These are phyloP conservation scores for Trichoderma harzianum DNA, from an alignment of 2,329 filamentous ascomycete genomes.

Conservation along the genomic window DNA sequence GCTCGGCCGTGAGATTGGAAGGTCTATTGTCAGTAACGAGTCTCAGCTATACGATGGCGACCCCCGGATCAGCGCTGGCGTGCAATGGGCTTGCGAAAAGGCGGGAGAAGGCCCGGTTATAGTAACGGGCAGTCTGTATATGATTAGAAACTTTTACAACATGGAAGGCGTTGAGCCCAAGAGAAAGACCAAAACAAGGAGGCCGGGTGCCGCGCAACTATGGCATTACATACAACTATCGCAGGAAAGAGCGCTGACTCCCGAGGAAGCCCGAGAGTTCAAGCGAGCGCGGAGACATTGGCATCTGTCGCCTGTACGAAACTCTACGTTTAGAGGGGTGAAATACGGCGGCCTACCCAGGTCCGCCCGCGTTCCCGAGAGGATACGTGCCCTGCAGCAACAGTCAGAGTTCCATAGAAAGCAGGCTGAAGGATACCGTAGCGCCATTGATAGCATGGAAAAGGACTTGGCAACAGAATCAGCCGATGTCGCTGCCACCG, in stretches of 20 bases:
- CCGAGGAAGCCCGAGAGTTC: constrained; percentile 33
- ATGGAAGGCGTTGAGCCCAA: constrained; percentile 30
- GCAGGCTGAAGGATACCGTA: constrained; percentile 29
- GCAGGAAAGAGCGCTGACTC: constrained; percentile 30
- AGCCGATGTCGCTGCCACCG: not conserved
- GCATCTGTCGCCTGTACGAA: constrained; percentile 31
- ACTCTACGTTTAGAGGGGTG: constrained; percentile 23
- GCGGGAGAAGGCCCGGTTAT: constrained; percentile 35
- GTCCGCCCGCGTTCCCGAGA: constrained; percentile 23
- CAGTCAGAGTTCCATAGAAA: constrained; percentile 30
- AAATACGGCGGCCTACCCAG: constrained; percentile 21
- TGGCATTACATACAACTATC: constrained; percentile 32
- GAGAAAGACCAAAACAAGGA: constrained; percentile 30
- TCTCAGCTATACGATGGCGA: constrained; percentile 33
- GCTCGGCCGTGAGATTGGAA: constrained; percentile 31
- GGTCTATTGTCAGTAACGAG: constrained; percentile 25
- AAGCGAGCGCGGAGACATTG: constrained; percentile 34
- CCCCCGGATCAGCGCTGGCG: constrained; percentile 28
- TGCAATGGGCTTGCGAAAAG: constrained; percentile 36
- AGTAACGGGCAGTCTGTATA: constrained; percentile 41
- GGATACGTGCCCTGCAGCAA: constrained; percentile 27
- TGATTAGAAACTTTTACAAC: constrained; percentile 36
- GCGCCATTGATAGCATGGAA: constrained; percentile 24
- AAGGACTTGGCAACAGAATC: constrained; percentile 21
- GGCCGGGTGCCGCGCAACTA: constrained; percentile 34